Evolutionary conservation across 2,329 filamentous ascomycete genomes (phyloP), one percentile per base, ranked within the genome.

Genomic region (Nigrospora osmanthi): DNA sequence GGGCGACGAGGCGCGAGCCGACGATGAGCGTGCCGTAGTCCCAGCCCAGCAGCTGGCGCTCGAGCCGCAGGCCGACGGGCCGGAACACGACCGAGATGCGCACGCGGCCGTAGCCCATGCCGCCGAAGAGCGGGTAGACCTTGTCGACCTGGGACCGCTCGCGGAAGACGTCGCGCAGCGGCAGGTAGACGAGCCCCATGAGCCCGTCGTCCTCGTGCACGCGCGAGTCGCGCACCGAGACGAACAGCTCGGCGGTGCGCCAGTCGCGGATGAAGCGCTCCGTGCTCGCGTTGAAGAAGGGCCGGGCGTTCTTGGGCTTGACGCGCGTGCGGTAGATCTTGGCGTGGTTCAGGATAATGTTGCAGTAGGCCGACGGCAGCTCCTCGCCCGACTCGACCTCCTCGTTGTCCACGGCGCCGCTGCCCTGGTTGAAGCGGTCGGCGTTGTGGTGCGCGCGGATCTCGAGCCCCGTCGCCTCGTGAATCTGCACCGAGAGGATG

Each of bases 251-350:
- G 14, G 40, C 6, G 4, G 40, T 36, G 32, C 40, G 40, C 40
- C 40, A 42, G 33, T 42, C 40, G 6, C 40, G 33, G 3, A 42
- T 1, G 11, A 42, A 42, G 10, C 40, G 32, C 40, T 42, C 40
- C 9, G 40, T 42, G 40, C 40, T 42, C 6, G 40, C 40, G 40
- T 42, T 42, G 40, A 42, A 42, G n/a, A 42, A 42, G 14, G 40
- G 40, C 6, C 40, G 40, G 3, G 40, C 40, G 40, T 42, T 42
- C 40, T 42, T 42, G 40, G 40, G 40, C 40, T 42, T 42, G 17
- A 42, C 40, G 16, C 40, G 32, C 9, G 40, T 42, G 19, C 33
- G 32, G 40, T 42, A 42, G 4, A 42, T 36, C 33, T 42, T 42
- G 32, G 35, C 33, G 19, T 42, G 40, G 40, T 42, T 42, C 10